phyloP scores from a whole-genome alignment of 139 green algal species.

The Picochlorum sp. region DNA sequence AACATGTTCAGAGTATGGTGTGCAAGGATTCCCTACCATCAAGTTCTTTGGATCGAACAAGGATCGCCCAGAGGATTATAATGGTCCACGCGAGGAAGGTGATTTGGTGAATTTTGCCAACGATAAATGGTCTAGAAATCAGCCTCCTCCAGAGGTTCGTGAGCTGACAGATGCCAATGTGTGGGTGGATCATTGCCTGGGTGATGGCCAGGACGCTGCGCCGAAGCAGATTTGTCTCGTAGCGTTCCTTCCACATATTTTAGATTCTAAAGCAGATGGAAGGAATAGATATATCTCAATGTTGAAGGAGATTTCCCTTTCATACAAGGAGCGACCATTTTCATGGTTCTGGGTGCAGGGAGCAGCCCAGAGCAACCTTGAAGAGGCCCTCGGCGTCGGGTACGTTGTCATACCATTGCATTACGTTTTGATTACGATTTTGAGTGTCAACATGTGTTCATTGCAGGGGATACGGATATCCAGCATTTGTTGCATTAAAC shows the following conservation, averaged over 20 bases:
- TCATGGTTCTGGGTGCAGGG: slow-evolving; percentile 73
- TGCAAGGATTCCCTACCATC: slow-evolving; percentile 84
- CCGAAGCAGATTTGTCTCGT: slow-evolving; percentile 71
- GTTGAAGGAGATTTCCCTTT: slow-evolving; percentile 49
- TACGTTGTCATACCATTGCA: too few species aligned
- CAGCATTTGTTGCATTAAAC: slow-evolving; percentile 65
- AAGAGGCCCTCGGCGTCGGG: slow-evolving; percentile 70
- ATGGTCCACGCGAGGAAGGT: slow-evolving; percentile 47
- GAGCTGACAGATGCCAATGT: slow-evolving; percentile 58
- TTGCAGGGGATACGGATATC: slow-evolving; percentile 47
- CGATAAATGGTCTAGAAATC: slow-evolving; percentile 30
- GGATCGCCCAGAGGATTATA: slow-evolving; percentile 69
- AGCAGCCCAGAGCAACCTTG: slow-evolving; percentile 54
- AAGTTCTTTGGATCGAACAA: slow-evolving; percentile 80
- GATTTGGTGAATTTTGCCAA: slow-evolving; percentile 48
- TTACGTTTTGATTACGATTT: slow-evolving; percentile 19
- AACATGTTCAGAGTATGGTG: slow-evolving; percentile 46
- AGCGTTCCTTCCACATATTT: slow-evolving; percentile 84
- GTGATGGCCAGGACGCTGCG: slow-evolving; percentile 25
- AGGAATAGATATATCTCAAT: slow-evolving; percentile 58
- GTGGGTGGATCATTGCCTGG: slow-evolving; percentile 53
- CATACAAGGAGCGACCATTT: slow-evolving; percentile 66
- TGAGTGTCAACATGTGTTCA: not conserved
- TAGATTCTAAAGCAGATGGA: slow-evolving; percentile 68
- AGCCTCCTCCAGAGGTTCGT: slow-evolving; percentile 49